Evolutionary conservation across 2,329 filamentous ascomycete genomes (phyloP).

Genomic region (Cryphonectria carpinicola): DNA sequence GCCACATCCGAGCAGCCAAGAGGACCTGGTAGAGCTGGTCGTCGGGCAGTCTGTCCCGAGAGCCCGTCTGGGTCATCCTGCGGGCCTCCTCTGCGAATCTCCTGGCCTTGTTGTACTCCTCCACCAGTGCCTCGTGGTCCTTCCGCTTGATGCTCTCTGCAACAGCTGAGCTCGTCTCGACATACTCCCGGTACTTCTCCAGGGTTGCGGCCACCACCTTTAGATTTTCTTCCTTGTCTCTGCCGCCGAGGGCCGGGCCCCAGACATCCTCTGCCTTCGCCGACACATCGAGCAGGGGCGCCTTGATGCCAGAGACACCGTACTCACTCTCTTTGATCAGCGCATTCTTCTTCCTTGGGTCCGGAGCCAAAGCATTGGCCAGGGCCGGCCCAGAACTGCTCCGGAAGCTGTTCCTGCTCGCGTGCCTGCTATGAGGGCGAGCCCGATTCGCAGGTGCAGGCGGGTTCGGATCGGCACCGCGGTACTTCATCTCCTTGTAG

Average conservation of each 20-base stretch:
- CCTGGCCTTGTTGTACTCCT: constrained; percentile 84
- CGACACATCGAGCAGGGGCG: constrained; percentile 83
- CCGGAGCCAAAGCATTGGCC: constrained; percentile 47
- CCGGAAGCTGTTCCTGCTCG: constrained; percentile 69
- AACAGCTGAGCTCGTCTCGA: constrained; percentile 78
- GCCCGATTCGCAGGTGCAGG: constrained; percentile 41
- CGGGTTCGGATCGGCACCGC: constrained; percentile 58
- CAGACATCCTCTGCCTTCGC: constrained; percentile 97
- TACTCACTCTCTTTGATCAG: constrained; percentile 92
- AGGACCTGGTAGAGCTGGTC: constrained; percentile 84
- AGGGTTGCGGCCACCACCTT: constrained; percentile 77
- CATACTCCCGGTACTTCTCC: constrained; percentile 78
- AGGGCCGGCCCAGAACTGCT: constrained; percentile 47
- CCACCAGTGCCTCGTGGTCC: constrained; percentile 85
- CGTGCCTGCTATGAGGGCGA: constrained; percentile 64
- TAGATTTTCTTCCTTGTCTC: constrained; percentile 86
- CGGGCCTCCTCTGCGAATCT: constrained; percentile 80
- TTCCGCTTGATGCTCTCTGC: constrained; percentile 86
- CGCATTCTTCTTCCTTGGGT: constrained; percentile 81
- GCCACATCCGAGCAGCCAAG: constrained; percentile 91
- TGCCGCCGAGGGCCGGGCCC: constrained; percentile 89
- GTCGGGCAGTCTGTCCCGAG: constrained; percentile 66
- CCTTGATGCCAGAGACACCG: constrained; percentile 85
- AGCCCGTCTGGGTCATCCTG: constrained; percentile 62
- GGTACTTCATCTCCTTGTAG: constrained; percentile 94